Base-by-base conservation (phyloP, 257 asterid species). In the Coffea canephora region DNA sequence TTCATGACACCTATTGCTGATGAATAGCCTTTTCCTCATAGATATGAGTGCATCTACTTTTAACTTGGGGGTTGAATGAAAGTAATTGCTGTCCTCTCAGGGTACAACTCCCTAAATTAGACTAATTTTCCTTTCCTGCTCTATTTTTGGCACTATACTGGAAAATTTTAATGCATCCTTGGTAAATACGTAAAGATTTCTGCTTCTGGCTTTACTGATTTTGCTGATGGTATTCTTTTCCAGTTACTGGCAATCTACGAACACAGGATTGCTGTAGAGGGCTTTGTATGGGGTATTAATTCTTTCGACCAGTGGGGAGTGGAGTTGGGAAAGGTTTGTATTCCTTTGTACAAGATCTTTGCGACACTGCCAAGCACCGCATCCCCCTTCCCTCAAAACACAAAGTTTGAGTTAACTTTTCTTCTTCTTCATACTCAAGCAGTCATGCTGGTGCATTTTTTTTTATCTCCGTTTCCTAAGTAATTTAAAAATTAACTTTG, bases 281-380 rank as follows among this genome's bases (percentile, higher is more conserved):
- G 99, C 82, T 96, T 96, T 68, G 75, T 92, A 21, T 96, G 99
- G 99, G 96, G 97, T 25, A 91, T 96, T 89, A 96, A 96, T 88
- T 96, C 99, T 71, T 96, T 96, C 64, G 99, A 96, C 85, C 99
- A 96, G 83, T 96, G 99, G 99, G 99, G 99, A 77, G 99, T 96
- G 76, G 98, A 96, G 81, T 74, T 96, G 82, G 99, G 99, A 82
- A 94, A 96, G 97, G 99, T 96, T 86, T 54, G 69, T 23, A 76
- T 71, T 41, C 49, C 69, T 69, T 66, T 50, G 16, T 59, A 34
- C 6, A n/a, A 16, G 15, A 23, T 69, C 41, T 27, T 41, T 50
- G 57, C 50, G 23, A 15, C 59, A 57, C 49, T 74, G 39, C 66
- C 11, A 7, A 31, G 45, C 46, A 25, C 31, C 1, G 11, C 54